phyloP scores from a whole-genome alignment of 2,329 filamentous ascomycete species.

The Trichophyton schoenleinii region DNA sequence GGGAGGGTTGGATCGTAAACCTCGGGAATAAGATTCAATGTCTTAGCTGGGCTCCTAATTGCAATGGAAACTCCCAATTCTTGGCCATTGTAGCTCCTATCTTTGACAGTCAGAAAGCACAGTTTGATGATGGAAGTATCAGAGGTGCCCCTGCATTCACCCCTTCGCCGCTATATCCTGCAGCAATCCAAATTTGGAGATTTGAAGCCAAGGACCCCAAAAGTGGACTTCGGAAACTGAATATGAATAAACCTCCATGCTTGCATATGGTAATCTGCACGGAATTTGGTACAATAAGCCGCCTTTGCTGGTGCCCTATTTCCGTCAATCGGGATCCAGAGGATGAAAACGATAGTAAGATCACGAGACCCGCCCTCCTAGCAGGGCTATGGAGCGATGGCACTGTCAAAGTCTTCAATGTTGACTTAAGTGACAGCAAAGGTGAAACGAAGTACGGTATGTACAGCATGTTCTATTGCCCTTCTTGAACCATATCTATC shows the following conservation, averaged over 20 bases:
- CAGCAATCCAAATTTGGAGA: conserved; percentile 48
- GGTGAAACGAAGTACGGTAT: conserved; percentile 21
- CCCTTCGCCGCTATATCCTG: conserved; percentile 36
- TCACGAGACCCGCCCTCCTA: conserved; percentile 22
- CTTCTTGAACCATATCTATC: not conserved
- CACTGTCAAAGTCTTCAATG: conserved; percentile 41
- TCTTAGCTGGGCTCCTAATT: conserved; percentile 36
- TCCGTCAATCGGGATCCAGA: conserved; percentile 20
- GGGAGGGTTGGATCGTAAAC: conserved; percentile 44
- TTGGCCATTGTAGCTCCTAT: conserved; percentile 39
- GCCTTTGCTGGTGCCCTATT: conserved; percentile 46
- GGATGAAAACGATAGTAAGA: conserved; percentile 18
- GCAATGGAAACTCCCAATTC: conserved; percentile 40
- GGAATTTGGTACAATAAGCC: conserved; percentile 44
- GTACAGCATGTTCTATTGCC: not conserved
- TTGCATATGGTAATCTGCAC: conserved; percentile 43
- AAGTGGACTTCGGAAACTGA: conserved; percentile 27
- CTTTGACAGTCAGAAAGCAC: conserved; percentile 25
- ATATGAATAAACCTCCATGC: conserved; percentile 33
- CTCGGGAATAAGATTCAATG: conserved; percentile 43
- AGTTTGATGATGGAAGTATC: conserved; percentile 19
- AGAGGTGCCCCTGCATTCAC: conserved; percentile 38
- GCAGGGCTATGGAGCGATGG: conserved; percentile 50
- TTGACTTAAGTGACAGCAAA: conserved; percentile 26
- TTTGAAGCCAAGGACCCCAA: conserved; percentile 30